These are phyloP conservation scores for Mycocentrospora acerina DNA, from an alignment of 2,329 filamentous ascomycete genomes.

Conservation along the genomic window DNA sequence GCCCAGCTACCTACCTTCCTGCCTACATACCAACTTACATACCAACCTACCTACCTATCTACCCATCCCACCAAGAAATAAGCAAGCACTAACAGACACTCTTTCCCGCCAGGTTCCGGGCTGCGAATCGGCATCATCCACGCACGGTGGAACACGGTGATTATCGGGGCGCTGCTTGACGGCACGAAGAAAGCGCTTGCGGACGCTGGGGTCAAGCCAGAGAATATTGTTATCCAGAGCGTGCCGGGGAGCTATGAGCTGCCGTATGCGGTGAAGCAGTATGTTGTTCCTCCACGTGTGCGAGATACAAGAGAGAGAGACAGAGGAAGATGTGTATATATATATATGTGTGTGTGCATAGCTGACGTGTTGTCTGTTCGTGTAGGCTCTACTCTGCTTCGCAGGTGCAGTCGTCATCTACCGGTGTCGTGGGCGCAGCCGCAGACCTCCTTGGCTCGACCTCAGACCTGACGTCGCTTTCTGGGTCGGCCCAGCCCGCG, in stretches of 20 bases:
- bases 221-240: slow-evolving; percentile 85
- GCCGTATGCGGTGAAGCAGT: slow-evolving; percentile 86
- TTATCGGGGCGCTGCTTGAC: slow-evolving; percentile 81
- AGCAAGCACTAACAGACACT: slow-evolving; percentile 6
- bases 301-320: not conserved
- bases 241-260: slow-evolving; percentile 96
- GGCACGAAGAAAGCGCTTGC: slow-evolving; percentile 79
- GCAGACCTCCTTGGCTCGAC: slow-evolving; percentile 75
- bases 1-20: slow-evolving; percentile 5
- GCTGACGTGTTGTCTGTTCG: slow-evolving; percentile 7
- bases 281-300: slow-evolving; percentile 28
- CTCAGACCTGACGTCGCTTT: slow-evolving; percentile 56
- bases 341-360: no score
- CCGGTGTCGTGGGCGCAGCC: slow-evolving; percentile 62
- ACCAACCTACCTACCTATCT: not conserved
- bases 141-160: slow-evolving; percentile 87
- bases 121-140: slow-evolving; percentile 94
- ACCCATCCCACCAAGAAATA: slow-evolving; percentile 1
- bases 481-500: slow-evolving; percentile 19
- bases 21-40: slow-evolving; percentile 1
- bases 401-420: slow-evolving; percentile 69
- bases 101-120: slow-evolving; percentile 50
- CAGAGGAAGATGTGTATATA: not conserved
- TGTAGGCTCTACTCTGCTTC: slow-evolving; percentile 78
- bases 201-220: slow-evolving; percentile 76